Evolutionary conservation across 495 filamentous ascomycete genomes (phyloP), one percentile per base, ranked within the genome.

Genomic region (Xylaria telfairii): DNA sequence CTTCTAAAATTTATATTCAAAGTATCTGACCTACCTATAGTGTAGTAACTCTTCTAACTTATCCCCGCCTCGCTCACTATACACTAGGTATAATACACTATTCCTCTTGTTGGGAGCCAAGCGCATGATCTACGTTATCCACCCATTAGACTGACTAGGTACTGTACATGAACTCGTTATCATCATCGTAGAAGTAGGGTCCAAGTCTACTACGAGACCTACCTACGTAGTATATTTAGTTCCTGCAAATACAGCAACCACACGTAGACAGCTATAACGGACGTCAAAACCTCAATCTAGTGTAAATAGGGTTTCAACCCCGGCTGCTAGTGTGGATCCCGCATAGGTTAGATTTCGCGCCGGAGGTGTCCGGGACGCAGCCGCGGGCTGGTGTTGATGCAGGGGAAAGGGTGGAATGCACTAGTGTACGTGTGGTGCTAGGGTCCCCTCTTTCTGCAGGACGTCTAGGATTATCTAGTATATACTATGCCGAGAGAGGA

Each of bases 291-390:
- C 17, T 17, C 24, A 30, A 26, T 54, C 51, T 54, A 37, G 30
- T 59, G 24, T 37, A 59, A 21, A 59, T 59, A 59, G 56, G 56
- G 32, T 59, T 59, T 59, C 32, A 59, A 57, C 10, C 30, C 56
- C 32, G 32, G 56, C 56, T 8, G 30, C 4, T 15, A 21, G n/a
- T 37, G 56, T 59, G 56, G 56, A 39, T 21, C 32, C 32, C 56
- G 37, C 37, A 41, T 62, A 62, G 37, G 37, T 24, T 41, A 41
- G 10, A 62, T 41, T 42, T 41, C 37, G 1, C 37, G 12, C 21
- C 59, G 37, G 37, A 24, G 37, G 34, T 42, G 59, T 24, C 59
- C 59, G 59, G 59, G 12, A 41, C 10, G 37, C 59, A 15, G n/a
- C 59, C 59, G 59, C 59, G 59, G 59, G 37, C 37, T 41, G 59